These are phyloP conservation scores for Coccomyxa sp. DNA, from an alignment of 139 green algal species.

Conservation along the genomic window DNA sequence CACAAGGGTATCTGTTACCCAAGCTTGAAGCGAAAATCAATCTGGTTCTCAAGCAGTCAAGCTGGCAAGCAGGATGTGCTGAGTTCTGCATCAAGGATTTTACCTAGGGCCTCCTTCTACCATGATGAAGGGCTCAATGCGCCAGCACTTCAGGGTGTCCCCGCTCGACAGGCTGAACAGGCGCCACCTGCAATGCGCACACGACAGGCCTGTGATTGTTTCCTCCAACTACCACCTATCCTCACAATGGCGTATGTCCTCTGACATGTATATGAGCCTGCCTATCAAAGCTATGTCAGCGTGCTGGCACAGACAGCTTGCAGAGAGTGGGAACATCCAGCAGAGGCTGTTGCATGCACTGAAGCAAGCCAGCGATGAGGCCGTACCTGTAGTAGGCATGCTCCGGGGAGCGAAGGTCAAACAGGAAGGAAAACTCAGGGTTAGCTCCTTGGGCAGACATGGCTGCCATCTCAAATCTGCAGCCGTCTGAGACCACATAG, in stretches of 20 bases:
- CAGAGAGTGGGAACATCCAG: no score
- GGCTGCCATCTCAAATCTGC: constrained; percentile 77
- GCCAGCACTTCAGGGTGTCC: constrained; percentile 68
- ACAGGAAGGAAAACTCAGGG: constrained; percentile 87
- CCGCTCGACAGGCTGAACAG: constrained; percentile 70
- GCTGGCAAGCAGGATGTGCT: not conserved
- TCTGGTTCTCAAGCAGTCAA: not conserved
- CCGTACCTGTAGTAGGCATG: constrained; percentile 92
- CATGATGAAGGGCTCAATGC: constrained; percentile 90
- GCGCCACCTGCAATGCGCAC: constrained; percentile 64
- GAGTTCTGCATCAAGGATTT: constrained; percentile 1
- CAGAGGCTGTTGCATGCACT: not conserved
- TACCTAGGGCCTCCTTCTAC: constrained; percentile 64
- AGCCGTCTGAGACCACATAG: constrained; percentile 82
- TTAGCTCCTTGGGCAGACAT: constrained; percentile 79
- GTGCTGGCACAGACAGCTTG: not conserved
- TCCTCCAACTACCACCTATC: no score
- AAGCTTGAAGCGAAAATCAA: not conserved
- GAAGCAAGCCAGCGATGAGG: not conserved
- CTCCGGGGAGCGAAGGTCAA: constrained; percentile 67
- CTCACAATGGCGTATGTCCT: no score
- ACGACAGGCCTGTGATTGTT: no score
- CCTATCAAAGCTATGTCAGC: not conserved
- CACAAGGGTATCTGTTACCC: no score
- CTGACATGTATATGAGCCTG: not conserved